These are phyloP conservation scores for Sporothrix schenckii DNA, from an alignment of 2,329 filamentous ascomycete species.

Conservation along the genomic window DNA sequence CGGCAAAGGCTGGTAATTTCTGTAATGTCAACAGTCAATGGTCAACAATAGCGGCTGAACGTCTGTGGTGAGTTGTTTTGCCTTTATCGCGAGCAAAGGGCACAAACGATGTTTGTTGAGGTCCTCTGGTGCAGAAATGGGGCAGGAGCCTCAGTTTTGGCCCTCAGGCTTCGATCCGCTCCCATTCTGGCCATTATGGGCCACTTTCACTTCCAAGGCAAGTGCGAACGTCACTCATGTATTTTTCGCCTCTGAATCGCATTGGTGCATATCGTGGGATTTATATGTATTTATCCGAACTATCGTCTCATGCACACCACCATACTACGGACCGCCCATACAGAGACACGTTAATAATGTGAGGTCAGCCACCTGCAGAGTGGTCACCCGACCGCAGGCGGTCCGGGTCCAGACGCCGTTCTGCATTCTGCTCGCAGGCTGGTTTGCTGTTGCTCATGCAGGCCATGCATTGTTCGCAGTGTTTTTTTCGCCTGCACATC, in stretches of 20 bases:
- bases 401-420: neutral
- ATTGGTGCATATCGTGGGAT: slow-evolving; percentile 26
- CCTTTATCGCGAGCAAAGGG: slow-evolving; percentile 8
- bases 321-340: neutral
- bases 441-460: neutral
- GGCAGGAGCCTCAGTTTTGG: neutral
- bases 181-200: neutral
- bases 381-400: slow-evolving; percentile 7
- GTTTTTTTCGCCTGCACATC: slow-evolving; percentile 1
- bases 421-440: neutral
- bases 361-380: slow-evolving; percentile 11
- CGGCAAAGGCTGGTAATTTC: neutral
- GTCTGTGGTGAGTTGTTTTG: slow-evolving; percentile 5
- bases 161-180: too few relatives aligned
- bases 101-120: neutral
- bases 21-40: neutral
- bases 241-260: slow-evolving; percentile 24
- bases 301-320: slow-evolving; percentile 27
- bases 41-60: neutral
- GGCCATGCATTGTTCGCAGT: neutral
- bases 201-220: slow-evolving; percentile 11
- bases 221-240: slow-evolving; percentile 18
- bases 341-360: slow-evolving; percentile 6
- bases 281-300: slow-evolving; percentile 29
- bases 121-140: slow-evolving; percentile 1